Evolutionary conservation across 495 filamentous ascomycete species (phyloP), one percentile per base, ranked within the genome.

Genomic region (Aspergillus asperescens): DNA sequence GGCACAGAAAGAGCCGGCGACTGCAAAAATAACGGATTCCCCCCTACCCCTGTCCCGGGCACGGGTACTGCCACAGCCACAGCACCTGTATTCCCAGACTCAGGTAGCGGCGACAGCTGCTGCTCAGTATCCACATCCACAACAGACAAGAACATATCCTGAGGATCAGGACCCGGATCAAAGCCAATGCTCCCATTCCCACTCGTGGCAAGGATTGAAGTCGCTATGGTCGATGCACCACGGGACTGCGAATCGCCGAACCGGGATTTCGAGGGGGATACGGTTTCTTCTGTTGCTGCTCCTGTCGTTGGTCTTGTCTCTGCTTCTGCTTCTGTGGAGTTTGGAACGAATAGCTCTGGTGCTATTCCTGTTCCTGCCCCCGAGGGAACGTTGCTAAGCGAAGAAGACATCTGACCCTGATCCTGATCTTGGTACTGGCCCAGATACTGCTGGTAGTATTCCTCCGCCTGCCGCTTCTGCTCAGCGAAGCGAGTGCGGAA

Each of bases 401-500:
- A n/a, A n/a, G n/a, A n/a, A n/a, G n/a, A n/a, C n/a, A n/a, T n/a
- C n/a, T 23, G 7, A 40, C 9, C 19, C 2, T 7, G 5, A 40
- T 22, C 19, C 18, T 40, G 18, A 24, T 23, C 39, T 19, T 13
- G 32, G 7, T 22, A 16, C 49, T 3, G 27, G 20, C n/a, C 16
- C 18, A 28, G 16, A 15, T 4, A 20, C 31, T 55, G 55, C 22
- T 61, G 47, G 35, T 60, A 42, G 9, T 35, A 47, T 12, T 47
- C 44, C 29, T 35, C 44, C 4, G 44, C 56, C 23, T 57, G 51
- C 3, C 43, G 51, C 13, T 50, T 37, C 37, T 53, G 46, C 48
- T 69, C 61, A 0, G 52, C 56, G 49, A 69, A 71, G 12, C 63
- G 58, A 0, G 48, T 44, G 1, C 70, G 66, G 29, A 70, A 73